These are phyloP conservation scores for Eimeria acervulina DNA, from an alignment of 169 alveolate genomes.

Conservation along the genomic window DNA sequence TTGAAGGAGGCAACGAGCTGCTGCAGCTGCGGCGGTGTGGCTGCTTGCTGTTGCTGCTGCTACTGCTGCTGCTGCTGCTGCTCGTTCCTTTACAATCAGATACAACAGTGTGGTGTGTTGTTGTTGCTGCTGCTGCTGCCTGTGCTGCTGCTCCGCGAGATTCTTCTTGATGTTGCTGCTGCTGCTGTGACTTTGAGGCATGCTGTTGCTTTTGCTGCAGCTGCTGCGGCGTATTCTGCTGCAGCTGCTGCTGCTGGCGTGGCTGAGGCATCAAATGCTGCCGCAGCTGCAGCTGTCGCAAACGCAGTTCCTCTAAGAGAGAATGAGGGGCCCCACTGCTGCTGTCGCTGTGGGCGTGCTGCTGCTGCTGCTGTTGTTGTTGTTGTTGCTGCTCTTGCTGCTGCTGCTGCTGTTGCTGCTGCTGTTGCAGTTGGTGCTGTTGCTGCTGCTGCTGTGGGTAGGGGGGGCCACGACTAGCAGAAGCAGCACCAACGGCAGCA, in stretches of 20 bases:
- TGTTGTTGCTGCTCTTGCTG: background rate
- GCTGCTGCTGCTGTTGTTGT: conserved; percentile 34
- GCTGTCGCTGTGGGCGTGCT: conserved; percentile 9
- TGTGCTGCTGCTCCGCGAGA: conserved; percentile 21
- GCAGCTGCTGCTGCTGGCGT: background rate
- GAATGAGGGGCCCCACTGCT: background rate
- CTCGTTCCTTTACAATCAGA: background rate
- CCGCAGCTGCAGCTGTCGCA: conserved; percentile 52
- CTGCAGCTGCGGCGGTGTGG: background rate
- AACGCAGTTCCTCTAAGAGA: conserved; percentile 1
- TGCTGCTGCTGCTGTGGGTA: background rate
- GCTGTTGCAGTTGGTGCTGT: background rate
- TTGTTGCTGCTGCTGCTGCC: conserved; percentile 39
- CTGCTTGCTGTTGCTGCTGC: conserved; percentile 29
- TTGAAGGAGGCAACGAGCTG: conserved; percentile 10
- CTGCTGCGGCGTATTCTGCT: background rate
- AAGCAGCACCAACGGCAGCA: background rate
- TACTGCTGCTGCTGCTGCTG: conserved; percentile 26
- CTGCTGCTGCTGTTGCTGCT: background rate
- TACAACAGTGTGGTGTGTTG: background rate
- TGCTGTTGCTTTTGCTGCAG: conserved; percentile 33
- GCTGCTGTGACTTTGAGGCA: background rate
- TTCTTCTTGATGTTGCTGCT: background rate
- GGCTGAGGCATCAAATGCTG: conserved; percentile 10
- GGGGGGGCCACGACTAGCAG: background rate